Percentiles rank a stretch among this genome's conserved stretches.
Conservation (phyloP, 345 rosid species). For the Arabidopsis suecica region DNA sequence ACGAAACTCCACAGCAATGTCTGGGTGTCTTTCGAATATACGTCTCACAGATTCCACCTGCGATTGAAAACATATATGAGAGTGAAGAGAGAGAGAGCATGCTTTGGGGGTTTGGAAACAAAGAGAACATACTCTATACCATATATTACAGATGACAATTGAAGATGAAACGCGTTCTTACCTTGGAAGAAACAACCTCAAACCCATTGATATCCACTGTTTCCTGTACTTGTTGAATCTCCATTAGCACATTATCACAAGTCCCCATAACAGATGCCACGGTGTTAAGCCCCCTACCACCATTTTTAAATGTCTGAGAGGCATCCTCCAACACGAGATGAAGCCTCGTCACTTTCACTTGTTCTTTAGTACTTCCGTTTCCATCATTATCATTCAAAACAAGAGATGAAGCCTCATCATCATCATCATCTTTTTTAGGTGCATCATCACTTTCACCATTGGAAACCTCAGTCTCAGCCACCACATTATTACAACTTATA, state of each 20-base stretch:
- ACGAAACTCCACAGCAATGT: neutral
- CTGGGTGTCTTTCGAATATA: neutral
- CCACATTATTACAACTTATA: neutral
- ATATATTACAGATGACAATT: neutral
- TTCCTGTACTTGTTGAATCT: constrained; percentile 2
- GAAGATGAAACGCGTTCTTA: neutral
- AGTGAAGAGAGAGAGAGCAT: too few relatives aligned
- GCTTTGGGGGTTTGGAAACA: too few relatives aligned
- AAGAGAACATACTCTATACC: neutral
- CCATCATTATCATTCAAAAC: neutral
- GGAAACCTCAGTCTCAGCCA: constrained; percentile 12
- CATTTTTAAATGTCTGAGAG: neutral
- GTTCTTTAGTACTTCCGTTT: neutral
- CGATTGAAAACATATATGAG: neutral
- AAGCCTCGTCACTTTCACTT: neutral
- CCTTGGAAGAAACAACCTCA: constrained; percentile 20
- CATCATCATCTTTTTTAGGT: neutral
- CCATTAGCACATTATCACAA: neutral
- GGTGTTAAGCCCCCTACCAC: neutral
- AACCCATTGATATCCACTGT: constrained; percentile 27
- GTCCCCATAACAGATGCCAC: neutral
- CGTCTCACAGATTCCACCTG: neutral
- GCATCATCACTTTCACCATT: neutral
- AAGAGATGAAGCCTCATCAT: neutral
- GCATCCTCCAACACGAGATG: neutral